Percentiles rank a stretch among this genome's conserved stretches.
Evolutionary conservation across 805 yeast species (phyloP).

Genomic region (Yarrowia phangngaensis): DNA sequence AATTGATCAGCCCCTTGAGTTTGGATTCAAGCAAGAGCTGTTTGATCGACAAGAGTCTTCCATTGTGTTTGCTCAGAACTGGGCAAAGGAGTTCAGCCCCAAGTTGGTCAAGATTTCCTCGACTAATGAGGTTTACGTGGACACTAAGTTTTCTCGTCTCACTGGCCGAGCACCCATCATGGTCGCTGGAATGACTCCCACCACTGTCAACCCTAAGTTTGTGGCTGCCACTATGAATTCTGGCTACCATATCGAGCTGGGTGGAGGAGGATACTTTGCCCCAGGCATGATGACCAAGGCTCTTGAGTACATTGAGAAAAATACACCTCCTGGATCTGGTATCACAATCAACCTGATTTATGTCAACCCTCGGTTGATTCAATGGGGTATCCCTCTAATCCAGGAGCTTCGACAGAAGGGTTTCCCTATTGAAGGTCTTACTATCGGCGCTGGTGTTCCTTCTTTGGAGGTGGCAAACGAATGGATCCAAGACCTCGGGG

Average conservation of each 20-base stretch:
- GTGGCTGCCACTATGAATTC: conserved; percentile 92
- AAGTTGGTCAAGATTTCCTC: conserved; percentile 66
- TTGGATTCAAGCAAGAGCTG: conserved; percentile 92
- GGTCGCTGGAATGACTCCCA: conserved; percentile 99
- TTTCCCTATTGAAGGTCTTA: conserved; percentile 90
- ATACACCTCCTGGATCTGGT: conserved; percentile 80
- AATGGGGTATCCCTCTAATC: conserved; percentile 97
- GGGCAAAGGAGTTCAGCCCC: conserved; percentile 88
- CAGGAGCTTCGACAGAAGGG: conserved; percentile 84
- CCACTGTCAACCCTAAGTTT: conserved; percentile 91
- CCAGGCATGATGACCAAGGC: conserved; percentile 70
- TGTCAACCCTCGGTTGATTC: conserved; percentile 95
- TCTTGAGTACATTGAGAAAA: conserved; percentile 63
- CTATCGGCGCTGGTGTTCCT: conserved; percentile 99
- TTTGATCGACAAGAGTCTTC: conserved; percentile 65
- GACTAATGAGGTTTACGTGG: conserved; percentile 73
- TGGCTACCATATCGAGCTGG: conserved; percentile 95
- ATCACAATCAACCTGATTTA: conserved; percentile 89
- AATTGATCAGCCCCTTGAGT: conserved; percentile 67
- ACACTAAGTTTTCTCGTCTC: conserved; percentile 88
- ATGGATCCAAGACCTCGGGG: conserved; percentile 86
- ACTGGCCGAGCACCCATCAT: conserved; percentile 93
- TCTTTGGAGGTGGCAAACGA: conserved; percentile 95
- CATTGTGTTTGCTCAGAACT: conserved; percentile 79
- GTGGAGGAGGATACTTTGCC: conserved; percentile 97